Percentiles rank a stretch among this genome's conserved stretches.
Conservation (phyloP, 2,329 filamentous ascomycete species). For the Penicillium freii region DNA sequence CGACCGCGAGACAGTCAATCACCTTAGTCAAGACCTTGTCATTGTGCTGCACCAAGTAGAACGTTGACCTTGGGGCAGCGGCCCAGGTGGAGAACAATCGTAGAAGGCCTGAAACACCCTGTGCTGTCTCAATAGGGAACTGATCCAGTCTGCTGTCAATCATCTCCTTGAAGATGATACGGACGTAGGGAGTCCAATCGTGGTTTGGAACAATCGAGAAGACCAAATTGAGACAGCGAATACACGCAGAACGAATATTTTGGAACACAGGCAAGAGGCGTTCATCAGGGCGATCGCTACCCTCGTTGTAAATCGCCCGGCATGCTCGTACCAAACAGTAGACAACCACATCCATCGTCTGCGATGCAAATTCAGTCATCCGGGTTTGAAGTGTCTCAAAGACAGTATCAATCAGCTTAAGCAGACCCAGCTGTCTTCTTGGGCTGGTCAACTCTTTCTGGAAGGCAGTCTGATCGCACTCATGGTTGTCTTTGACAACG, state of each 20-base stretch:
- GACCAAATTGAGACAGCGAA: conserved; percentile 78
- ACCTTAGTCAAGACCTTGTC: conserved; percentile 63
- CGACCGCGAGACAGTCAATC: conserved; percentile 67
- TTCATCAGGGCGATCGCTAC: conserved; percentile 32
- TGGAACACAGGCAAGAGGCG: conserved; percentile 37
- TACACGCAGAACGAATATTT: conserved; percentile 57
- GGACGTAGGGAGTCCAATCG: conserved; percentile 70
- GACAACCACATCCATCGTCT: conserved; percentile 72
- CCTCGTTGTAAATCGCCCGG: conserved; percentile 46
- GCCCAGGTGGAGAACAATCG: conserved; percentile 81
- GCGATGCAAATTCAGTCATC: conserved; percentile 64
- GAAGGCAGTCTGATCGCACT: conserved; percentile 54
- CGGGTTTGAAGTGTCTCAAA: conserved; percentile 78
- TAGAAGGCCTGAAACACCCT: conserved; percentile 80
- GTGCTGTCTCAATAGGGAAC: conserved; percentile 79
- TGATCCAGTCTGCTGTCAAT: conserved; percentile 74
- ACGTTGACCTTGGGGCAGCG: conserved; percentile 61
- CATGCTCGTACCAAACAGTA: conserved; percentile 76
- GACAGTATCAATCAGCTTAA: conserved; percentile 87
- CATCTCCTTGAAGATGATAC: conserved; percentile 69
- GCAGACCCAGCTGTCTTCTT: conserved; percentile 82
- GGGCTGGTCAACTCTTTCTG: conserved; percentile 59
- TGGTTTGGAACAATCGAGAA: conserved; percentile 71
- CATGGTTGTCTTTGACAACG: conserved; percentile 53
- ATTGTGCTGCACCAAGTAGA: conserved; percentile 67